phyloP scores from a whole-genome alignment of 2,329 filamentous ascomycete genomes.

The Colletotrichum limetticola region DNA sequence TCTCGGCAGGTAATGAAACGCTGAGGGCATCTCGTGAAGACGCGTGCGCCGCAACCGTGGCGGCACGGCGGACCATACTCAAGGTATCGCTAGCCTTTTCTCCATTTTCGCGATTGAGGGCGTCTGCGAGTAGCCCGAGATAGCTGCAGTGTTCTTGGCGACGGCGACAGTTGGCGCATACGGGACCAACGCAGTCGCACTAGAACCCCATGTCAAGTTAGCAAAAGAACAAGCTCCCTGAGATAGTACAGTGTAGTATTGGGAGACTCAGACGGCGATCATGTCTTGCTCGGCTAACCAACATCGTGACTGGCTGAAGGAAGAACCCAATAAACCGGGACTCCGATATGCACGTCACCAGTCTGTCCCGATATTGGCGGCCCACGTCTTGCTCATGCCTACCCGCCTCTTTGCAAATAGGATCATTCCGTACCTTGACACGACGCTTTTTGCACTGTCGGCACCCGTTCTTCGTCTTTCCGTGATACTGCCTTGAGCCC shows the following conservation, averaged over 20 bases:
- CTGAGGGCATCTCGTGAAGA: conserved; percentile 31
- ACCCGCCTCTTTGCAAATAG: not conserved
- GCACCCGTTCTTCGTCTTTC: conserved; percentile 36
- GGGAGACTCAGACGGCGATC: not conserved
- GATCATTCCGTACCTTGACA: conserved; percentile 29
- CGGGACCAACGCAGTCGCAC: conserved; percentile 35
- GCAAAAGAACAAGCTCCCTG: not conserved
- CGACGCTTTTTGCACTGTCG: conserved; percentile 35
- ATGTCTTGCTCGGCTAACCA: conserved; percentile 10
- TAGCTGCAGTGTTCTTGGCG: conserved; percentile 36
- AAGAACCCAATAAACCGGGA: conserved; percentile 1
- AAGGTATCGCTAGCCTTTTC: conserved; percentile 18
- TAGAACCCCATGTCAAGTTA: not conserved
- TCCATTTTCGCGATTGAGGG: conserved; percentile 33
- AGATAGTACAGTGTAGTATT: not conserved
- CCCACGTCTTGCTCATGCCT: not conserved
- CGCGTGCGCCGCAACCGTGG: conserved; percentile 31
- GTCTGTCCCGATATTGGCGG: not conserved
- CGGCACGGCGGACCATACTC: conserved; percentile 31
- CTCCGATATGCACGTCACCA: not conserved
- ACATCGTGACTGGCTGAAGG: not conserved
- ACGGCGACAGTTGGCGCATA: conserved; percentile 34
- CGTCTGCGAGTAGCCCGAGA: conserved; percentile 31
- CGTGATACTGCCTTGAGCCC: conserved; percentile 34
- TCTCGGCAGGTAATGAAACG: conserved; percentile 31